Evolutionary conservation across 352 stramenopile species (phyloP), one percentile per base, ranked within the genome.

Genomic region (Pythium volutum): DNA sequence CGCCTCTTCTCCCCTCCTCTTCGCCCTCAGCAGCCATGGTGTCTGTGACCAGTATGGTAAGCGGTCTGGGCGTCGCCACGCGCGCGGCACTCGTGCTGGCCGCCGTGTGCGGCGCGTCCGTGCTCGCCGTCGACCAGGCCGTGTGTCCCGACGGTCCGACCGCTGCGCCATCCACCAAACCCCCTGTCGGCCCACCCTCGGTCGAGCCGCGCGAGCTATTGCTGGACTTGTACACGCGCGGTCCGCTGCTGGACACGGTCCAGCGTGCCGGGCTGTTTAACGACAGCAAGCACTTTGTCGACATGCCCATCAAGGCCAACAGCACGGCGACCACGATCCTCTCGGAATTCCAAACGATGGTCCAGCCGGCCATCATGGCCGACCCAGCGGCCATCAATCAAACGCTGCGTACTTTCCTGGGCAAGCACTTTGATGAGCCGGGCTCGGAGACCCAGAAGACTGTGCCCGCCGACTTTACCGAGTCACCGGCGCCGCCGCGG

Each of bases 271-370:
- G 73, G 11, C 66, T 98, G 22, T 98, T 94, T 53, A 63, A 74
- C 6, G 91, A 98, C 76, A 91, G 80, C 73, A 98, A 98, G 63
- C 83, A 94, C 59, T 98, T 98, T 62, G 91, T 98, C 4, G 90
- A 97, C 66, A 97, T 97, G 90, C 90, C 91, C 4, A 87, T 97
- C 69, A 92, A 89, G 64, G 36, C 67, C 8, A 91, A 91, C 68
- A 91, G 73, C 51, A 87, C 73, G 45, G 70, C 75, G 7, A 63
- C 87, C 15, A 83, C 91, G 48, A 69, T 89, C n/a, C 54, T 88
- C 26, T 88, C 76, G 23, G 73, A 84, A 20, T 89, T 78, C 47
- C 57, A 52, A 27, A n/a, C 23, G 15, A 54, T 16, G 15, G 46
- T 66, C 16, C 20, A 57, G 27, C 51, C 56, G 11, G 29, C 49